Evolutionary conservation across 805 yeast genomes (phyloP).

Genomic region (Spathaspora sp.): DNA sequence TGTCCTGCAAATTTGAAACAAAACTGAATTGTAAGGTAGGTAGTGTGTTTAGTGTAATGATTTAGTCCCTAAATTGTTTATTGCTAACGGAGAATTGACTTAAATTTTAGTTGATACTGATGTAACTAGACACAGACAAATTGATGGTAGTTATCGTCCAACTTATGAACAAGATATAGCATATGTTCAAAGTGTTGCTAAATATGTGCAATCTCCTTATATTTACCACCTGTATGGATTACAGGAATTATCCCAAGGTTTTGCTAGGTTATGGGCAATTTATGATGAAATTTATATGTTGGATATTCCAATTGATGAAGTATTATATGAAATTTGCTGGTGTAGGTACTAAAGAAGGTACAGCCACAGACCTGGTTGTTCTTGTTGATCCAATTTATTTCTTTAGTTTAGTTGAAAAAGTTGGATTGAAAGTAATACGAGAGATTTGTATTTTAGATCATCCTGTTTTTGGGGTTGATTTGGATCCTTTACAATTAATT

Average conservation of each 20-base stretch:
- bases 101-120: constrained; percentile 94
- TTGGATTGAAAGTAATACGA: constrained; percentile 75
- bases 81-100: constrained; percentile 97
- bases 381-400: constrained; percentile 98
- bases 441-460: constrained; percentile 90
- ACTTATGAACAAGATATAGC: constrained; percentile 81
- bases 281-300: constrained; percentile 99
- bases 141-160: constrained; percentile 93
- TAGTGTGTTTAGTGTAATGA: constrained; percentile 98
- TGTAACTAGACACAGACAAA: constrained; percentile 92
- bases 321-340: constrained; percentile 78
- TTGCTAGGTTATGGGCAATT: constrained; percentile 93
- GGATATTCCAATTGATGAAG: constrained; percentile 91
- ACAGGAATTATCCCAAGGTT: constrained; percentile 98
- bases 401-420: constrained; percentile 71
- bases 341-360: constrained; percentile 90
- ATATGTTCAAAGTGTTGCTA: constrained; percentile 86
- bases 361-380: constrained; percentile 87
- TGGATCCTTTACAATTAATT: constrained; percentile 87
- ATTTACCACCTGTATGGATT: constrained; percentile 93
- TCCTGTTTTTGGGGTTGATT: constrained; percentile 80
- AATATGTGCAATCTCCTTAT: constrained; percentile 95
- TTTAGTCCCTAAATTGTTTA: constrained; percentile 90
- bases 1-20: constrained; percentile 94
- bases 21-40: constrained; percentile 74